Evolutionary conservation across 306 rosid genomes (phyloP), one percentile per base, ranked within the genome.

Genomic region (Cicer judaicum): DNA sequence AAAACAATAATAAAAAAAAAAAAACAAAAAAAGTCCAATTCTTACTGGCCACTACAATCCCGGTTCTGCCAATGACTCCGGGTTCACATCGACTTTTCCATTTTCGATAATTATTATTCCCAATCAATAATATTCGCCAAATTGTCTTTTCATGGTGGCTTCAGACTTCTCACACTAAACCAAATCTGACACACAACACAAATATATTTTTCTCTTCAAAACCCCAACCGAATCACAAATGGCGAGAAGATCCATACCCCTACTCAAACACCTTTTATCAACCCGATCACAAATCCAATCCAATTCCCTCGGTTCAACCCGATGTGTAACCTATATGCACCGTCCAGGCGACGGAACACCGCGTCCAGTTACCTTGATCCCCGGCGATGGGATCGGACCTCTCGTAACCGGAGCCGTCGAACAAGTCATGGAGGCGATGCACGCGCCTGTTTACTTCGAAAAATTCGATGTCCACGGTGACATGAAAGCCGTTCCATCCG

Each of bases 291-390:
- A 67, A 21, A 21, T 43, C 55, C 14, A 42, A 21, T 46, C 57
- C 55, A 14, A 42, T 0, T 8, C 55, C 0, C 13, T 66, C 72
- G 14, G 6, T 1, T 16, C 53, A 24, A 81, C 9, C 42, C 96
- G 97, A 57, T 85, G 84, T 41, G 88, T 92, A 13, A 92, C 97
- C 48, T 88, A 92, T 80, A 92, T 90, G 96, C 97, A 93, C 68
- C 93, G 93, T 8, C 96, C 97, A 11, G 97, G 97, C 0, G 97
- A 90, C 43, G 97, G 96, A 11, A 1, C 96, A 5, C 92, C 97
- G 0, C 90, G 97, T 1, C 67, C 87, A 1, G 93, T 92, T 1
- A 90, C 97, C 8, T 79, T 92, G 29, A 92, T 92, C 16, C 97
- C 92, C 5, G 96, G 97, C 6, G 96, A 92, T 39, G 96, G 97